Evolutionary conservation across 306 rosid genomes (phyloP), one percentile per base, ranked within the genome.

Genomic region (Malus sylvestris): DNA sequence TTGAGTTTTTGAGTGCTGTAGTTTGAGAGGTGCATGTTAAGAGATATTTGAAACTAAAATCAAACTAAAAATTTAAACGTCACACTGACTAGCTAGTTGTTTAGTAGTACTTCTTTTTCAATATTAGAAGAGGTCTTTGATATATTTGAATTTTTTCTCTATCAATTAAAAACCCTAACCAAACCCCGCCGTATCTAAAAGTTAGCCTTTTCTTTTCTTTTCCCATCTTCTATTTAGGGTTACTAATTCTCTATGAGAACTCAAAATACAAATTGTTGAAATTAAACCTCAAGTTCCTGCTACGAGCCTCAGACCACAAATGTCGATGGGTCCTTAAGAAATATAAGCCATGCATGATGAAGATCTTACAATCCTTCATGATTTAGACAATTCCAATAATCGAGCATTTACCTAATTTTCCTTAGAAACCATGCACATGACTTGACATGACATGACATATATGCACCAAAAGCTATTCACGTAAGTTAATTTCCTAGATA

Each of bases 351-450:
- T 15, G 13, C 46, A 44, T 44, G 46, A 44, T 44, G 46, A 42
- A 42, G 46, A 44, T 44, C 46, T 3, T 44, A 71, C 73, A 70
- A 80, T 61, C 78, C 72, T 75, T 42, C 38, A 57, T 67, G 84
- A 83, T 81, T 75, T 79, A 67, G 86, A 85, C 72, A 79, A 60
- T 73, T 78, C 83, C 46, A 68, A 76, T 73, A 70, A 71, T 80
- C 45, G 72, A 69, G 71, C 83, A 63, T 46, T 44, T 62, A 73
- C 67, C 82, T 70, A 73, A 63, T 38, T 45, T 35, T 32, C 33
- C 33, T n/a, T 45, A 55, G 69, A 65, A 68, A 68, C 3, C 12
- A 23, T 79, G 7, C 52, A 60, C 70, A 40, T 35, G 75, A 45
- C 8, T 1, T 33, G 38, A 33, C 8, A 33, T 33, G 8, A 35